These are phyloP conservation scores for Coffea humblotiana DNA, from an alignment of 305 asterid species.

Conservation along the genomic window DNA sequence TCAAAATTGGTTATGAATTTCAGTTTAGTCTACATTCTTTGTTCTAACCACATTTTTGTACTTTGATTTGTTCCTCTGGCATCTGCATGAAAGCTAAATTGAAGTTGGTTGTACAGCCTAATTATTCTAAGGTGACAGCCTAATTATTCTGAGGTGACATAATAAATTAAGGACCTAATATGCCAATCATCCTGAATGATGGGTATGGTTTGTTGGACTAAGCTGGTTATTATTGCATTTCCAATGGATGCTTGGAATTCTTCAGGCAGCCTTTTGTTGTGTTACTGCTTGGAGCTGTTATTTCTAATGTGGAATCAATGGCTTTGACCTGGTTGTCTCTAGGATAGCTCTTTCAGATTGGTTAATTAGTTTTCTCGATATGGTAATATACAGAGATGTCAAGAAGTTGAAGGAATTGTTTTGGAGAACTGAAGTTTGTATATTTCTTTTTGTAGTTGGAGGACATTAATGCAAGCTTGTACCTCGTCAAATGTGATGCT, in stretches of 20 bases:
- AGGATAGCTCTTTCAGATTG: neutral
- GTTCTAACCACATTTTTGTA: neutral
- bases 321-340: conserved; percentile 1
- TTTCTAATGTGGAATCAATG: neutral
- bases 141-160: neutral
- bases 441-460: conserved; percentile 66
- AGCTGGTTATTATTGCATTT: neutral
- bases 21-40: neutral
- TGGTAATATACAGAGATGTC: neutral
- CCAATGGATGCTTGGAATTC: neutral
- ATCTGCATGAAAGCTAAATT: neutral
- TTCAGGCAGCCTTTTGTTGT: neutral
- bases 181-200: neutral
- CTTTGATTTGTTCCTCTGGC: conserved; percentile 1
- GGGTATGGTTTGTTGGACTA: neutral
- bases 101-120: neutral
- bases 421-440: conserved; percentile 27
- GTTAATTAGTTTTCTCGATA: neutral
- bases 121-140: neutral
- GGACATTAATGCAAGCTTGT: conserved; percentile 97
- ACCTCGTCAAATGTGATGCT: conserved; percentile 94
- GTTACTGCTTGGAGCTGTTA: neutral
- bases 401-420: neutral
- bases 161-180: neutral
- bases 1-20: neutral